Evolutionary conservation across 2,329 filamentous ascomycete species (phyloP).

Genomic region (Coniochaeta sp.): DNA sequence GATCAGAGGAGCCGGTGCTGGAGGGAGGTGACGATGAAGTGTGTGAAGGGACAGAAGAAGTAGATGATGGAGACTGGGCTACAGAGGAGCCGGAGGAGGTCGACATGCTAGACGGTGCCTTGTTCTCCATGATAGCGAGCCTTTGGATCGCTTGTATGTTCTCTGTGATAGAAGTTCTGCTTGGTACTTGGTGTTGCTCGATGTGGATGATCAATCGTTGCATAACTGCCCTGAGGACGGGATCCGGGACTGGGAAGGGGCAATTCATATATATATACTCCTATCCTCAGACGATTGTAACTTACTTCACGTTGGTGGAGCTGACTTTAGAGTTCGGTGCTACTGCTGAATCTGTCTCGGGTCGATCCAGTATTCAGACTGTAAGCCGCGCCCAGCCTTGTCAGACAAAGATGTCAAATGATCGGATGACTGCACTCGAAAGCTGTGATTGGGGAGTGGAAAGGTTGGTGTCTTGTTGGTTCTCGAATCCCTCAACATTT

Average conservation of each 20-base stretch:
- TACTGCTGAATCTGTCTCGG: neutral
- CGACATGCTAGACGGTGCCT: neutral
- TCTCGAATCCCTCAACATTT: neutral
- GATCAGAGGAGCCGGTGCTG: neutral
- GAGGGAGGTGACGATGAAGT: neutral
- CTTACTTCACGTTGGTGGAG: neutral
- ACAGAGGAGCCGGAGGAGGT: neutral
- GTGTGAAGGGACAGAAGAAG: neutral
- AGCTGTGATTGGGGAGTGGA: neutral
- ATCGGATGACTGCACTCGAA: neutral
- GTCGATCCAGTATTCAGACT: neutral
- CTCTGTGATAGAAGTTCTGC: neutral
- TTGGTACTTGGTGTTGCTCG: neutral
- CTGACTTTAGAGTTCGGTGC: neutral
- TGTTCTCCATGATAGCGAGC: neutral
- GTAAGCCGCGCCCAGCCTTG: neutral
- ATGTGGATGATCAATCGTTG: neutral
- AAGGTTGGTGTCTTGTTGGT: neutral
- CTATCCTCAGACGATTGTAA: too few relatives aligned
- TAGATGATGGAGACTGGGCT: neutral
- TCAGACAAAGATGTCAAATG: neutral
- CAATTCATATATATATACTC: too few relatives aligned
- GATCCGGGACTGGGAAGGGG: too few relatives aligned
- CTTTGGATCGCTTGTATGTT: neutral
- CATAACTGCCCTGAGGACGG: too few relatives aligned